Percentiles rank a stretch among this genome's conserved stretches.
Evolutionary conservation across 345 rosid species (phyloP).

Genomic region (Reutealis trisperma): DNA sequence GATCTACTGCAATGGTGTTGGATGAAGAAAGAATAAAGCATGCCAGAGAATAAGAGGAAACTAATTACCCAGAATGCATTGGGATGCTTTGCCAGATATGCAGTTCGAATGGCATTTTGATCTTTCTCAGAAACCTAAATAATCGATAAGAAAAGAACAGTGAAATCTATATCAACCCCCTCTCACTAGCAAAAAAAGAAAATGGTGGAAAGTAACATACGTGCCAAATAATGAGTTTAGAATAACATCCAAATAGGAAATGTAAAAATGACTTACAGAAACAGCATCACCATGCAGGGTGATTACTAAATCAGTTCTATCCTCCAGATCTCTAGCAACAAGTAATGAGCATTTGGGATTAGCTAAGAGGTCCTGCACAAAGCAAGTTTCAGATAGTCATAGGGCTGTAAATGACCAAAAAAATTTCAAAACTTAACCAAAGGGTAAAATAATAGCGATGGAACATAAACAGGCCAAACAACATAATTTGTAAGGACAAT

Average conservation of each 20-base stretch:
- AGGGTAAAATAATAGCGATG: background rate
- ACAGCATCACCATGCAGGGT: slow-evolving; percentile 87
- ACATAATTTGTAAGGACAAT: slow-evolving; percentile 1
- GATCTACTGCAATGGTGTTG: background rate
- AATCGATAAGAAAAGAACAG: slow-evolving; percentile 11
- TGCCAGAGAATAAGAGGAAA: slow-evolving; percentile 16
- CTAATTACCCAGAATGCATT: slow-evolving; percentile 86
- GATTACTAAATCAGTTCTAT: slow-evolving; percentile 79
- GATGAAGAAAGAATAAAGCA: background rate
- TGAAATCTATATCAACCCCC: background rate
- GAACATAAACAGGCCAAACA: background rate
- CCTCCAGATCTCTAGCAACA: slow-evolving; percentile 82
- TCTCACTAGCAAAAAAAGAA: background rate
- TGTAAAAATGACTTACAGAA: slow-evolving; percentile 46
- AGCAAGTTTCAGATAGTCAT: slow-evolving; percentile 21
- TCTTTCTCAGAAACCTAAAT: slow-evolving; percentile 70
- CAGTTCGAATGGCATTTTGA: slow-evolving; percentile 57
- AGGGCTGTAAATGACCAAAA: background rate
- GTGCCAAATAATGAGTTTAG: slow-evolving; percentile 3
- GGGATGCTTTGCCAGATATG: slow-evolving; percentile 87
- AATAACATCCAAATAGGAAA: background rate
- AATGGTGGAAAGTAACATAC: background rate
- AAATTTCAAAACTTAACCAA: background rate
- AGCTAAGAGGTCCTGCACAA: slow-evolving; percentile 69
- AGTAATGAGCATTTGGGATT: slow-evolving; percentile 89